Evolutionary conservation across 345 rosid genomes (phyloP).

Genomic region (Moringa oleifera): DNA sequence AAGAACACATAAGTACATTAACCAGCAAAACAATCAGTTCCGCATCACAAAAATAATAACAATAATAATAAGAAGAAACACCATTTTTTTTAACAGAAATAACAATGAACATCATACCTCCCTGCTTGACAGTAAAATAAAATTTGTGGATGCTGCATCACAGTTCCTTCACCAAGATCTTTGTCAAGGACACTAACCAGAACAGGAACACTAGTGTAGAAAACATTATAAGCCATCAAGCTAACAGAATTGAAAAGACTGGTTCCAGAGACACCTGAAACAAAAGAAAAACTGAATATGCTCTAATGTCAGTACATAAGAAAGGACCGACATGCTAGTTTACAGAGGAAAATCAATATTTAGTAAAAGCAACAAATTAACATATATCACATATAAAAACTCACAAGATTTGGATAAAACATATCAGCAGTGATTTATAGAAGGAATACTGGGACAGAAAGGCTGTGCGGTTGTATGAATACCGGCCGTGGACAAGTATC

Average conservation of each 20-base stretch:
- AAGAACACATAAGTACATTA: constrained; percentile 1
- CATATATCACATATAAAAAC: constrained; percentile 22
- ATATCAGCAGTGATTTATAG: constrained; percentile 84
- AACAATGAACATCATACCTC: constrained; percentile 42
- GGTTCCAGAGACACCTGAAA: constrained; percentile 99
- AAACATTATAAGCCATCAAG: constrained; percentile 97
- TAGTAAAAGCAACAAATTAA: background rate
- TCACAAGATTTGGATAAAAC: constrained; percentile 99
- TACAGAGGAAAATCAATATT: constrained; percentile 2
- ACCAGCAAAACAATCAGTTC: constrained; percentile 3
- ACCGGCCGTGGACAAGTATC: constrained; percentile 92
- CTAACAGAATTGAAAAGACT: constrained; percentile 98
- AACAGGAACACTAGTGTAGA: constrained; percentile 96
- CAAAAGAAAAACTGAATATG: constrained; percentile 80
- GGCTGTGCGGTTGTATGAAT: constrained; percentile 96
- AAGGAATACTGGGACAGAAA: constrained; percentile 95
- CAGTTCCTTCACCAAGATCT: constrained; percentile 88
- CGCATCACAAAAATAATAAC: background rate
- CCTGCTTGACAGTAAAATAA: constrained; percentile 99
- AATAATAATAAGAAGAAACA: constrained; percentile 1
- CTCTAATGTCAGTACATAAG: constrained; percentile 36
- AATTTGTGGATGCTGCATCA: constrained; percentile 98
- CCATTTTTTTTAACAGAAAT: background rate
- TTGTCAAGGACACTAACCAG: constrained; percentile 89
- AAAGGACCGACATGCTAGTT: constrained; percentile 6